A percentile compares a stretch with the other conserved stretches of the same genome.
These are phyloP conservation scores for Boletus barrowsii DNA, from an alignment of 768 basidiomycete genomes.

Conservation along the genomic window DNA sequence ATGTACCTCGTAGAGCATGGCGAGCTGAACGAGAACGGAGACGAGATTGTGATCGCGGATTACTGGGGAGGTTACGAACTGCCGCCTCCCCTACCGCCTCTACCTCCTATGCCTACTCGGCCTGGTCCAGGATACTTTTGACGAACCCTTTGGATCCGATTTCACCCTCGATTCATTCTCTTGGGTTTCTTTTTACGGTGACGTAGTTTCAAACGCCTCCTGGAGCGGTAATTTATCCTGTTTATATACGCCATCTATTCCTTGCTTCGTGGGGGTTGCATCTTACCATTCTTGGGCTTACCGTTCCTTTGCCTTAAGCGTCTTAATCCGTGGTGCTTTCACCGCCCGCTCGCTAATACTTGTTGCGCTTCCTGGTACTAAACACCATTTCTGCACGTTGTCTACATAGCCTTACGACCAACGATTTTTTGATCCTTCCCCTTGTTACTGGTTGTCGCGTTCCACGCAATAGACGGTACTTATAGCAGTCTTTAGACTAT, in stretches of 20 bases:
- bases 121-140: constrained; percentile 31
- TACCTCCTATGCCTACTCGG: constrained; percentile 12
- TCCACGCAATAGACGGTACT: neutral
- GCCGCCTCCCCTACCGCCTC: constrained; percentile 22
- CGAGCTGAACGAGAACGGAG: constrained; percentile 19
- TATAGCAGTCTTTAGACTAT: constrained; percentile 6
- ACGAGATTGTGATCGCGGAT: constrained; percentile 18
- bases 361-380: constrained; percentile 9
- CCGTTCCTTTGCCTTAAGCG: constrained; percentile 1
- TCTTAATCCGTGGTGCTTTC: constrained; percentile 4
- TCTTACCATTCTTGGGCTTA: constrained; percentile 14
- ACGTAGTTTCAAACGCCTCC: neutral
- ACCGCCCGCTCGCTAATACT: constrained; percentile 3
- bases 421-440: neutral
- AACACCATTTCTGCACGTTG: constrained; percentile 4
- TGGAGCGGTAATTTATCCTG: constrained; percentile 28
- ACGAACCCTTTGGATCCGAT: constrained; percentile 6
- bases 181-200: constrained; percentile 5
- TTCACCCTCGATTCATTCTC: constrained; percentile 1
- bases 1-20: constrained; percentile 34
- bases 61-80: constrained; percentile 17
- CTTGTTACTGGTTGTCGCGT: neutral
- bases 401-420: neutral
- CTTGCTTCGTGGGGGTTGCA: constrained; percentile 3
- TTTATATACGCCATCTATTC: constrained; percentile 22